Percentiles rank a stretch among this genome's conserved stretches.
Conservation (phyloP, 768 basidiomycete genomes). For the Leccinum longicurvipes region DNA sequence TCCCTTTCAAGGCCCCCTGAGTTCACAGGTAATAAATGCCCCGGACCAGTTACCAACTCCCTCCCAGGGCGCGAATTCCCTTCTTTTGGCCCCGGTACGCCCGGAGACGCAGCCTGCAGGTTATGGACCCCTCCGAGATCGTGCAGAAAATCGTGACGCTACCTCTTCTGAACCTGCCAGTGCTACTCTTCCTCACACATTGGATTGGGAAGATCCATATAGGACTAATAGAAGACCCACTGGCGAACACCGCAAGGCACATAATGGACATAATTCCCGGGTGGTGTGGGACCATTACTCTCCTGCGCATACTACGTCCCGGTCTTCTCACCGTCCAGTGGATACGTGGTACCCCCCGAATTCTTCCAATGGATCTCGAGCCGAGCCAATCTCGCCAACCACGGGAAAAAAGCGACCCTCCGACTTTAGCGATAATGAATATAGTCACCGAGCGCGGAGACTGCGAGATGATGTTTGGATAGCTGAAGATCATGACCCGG, state of each 20-base stretch:
- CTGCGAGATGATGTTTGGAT: conserved; percentile 21
- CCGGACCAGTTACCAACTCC: conserved; percentile 4
- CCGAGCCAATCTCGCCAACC: conserved; percentile 17
- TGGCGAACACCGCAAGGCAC: conserved; percentile 11
- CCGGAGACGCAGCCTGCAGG: conserved; percentile 2
- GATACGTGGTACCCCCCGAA: conserved; percentile 9
- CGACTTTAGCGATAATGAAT: conserved; percentile 22
- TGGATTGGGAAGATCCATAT: conserved; percentile 9
- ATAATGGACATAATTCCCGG: not conserved
- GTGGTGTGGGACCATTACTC: conserved; percentile 10
- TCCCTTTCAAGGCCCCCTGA: not conserved
- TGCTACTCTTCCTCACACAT: conserved; percentile 1
- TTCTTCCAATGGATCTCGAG: conserved; percentile 10
- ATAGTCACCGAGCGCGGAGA: conserved; percentile 20
- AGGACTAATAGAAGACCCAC: conserved; percentile 2
- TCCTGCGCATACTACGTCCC: conserved; percentile 4
- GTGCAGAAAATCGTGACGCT: not conserved
- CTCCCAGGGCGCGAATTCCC: conserved; percentile 6
- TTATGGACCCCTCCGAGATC: not conserved
- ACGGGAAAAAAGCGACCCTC: conserved; percentile 20
- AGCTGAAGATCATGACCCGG: conserved; percentile 8
- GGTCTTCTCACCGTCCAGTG: not conserved
- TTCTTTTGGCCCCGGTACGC: conserved; percentile 9
- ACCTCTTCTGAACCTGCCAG: conserved; percentile 10
- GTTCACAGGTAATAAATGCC: conserved; percentile 9